These are phyloP conservation scores for Cystobasidium sp. DNA, from an alignment of 1,284 basidiomycete species.

Conservation along the genomic window DNA sequence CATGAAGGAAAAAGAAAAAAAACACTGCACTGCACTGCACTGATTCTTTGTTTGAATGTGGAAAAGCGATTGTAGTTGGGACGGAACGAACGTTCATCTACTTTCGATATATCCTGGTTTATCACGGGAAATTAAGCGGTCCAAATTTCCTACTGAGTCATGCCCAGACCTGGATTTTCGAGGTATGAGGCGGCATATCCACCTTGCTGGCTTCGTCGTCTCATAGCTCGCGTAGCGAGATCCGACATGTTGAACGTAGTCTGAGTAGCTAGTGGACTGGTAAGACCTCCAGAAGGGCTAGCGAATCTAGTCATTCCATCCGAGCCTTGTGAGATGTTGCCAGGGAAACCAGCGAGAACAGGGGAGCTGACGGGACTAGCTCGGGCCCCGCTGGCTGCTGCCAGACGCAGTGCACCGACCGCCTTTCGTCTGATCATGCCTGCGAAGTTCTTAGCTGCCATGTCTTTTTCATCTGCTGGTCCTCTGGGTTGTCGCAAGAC, in stretches of 20 bases:
- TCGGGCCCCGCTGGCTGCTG: constrained; percentile 21
- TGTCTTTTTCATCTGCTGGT: constrained; percentile 38
- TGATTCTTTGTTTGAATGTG: no score
- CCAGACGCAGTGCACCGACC: constrained; percentile 35
- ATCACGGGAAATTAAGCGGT: no score
- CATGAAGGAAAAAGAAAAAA: no score
- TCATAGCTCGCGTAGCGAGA: constrained; percentile 28
- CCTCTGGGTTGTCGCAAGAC: constrained; percentile 42
- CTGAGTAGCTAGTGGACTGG: constrained; percentile 15
- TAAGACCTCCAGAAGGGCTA: not conserved
- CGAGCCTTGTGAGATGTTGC: not conserved
- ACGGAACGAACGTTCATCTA: no score
- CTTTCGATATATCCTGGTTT: no score
- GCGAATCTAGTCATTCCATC: constrained; percentile 2
- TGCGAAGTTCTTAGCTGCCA: constrained; percentile 39
- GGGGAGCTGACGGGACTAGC: constrained; percentile 31
- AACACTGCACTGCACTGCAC: no score
- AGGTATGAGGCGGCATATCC: constrained; percentile 3
- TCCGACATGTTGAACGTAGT: constrained; percentile 28
- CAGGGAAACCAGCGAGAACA: constrained; percentile 20
- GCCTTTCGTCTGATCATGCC: constrained; percentile 42
- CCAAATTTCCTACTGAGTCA: constrained; percentile 6
- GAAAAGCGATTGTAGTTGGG: no score
- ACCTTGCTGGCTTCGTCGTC: constrained; percentile 32
- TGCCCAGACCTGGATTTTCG: constrained; percentile 30